Conservation (phyloP, 345 rosid species). For the Iberis pinnata region DNA sequence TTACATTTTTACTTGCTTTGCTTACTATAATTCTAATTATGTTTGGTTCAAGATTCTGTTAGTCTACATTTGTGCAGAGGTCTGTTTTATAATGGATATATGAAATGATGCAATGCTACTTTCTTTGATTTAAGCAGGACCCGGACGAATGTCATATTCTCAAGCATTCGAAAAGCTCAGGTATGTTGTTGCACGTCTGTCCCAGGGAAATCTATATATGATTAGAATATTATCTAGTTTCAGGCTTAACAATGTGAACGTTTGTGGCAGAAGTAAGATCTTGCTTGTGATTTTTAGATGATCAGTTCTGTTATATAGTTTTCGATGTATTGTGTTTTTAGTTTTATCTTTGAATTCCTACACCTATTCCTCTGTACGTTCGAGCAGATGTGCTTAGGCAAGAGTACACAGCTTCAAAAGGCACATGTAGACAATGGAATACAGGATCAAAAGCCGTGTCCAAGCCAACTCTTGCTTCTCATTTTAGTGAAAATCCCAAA, state of each 20-base stretch:
- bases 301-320: no score
- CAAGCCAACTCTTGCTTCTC: constrained; percentile 34
- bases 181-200: not conserved
- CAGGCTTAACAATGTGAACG: not conserved
- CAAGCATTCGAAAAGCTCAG: constrained; percentile 22
- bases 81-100: no score
- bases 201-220: not conserved
- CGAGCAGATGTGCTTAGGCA: constrained; percentile 31
- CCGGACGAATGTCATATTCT: constrained; percentile 33
- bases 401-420: constrained; percentile 9
- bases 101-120: not conserved
- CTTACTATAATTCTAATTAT: no score
- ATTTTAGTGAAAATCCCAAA: constrained; percentile 34
- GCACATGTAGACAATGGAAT: constrained; percentile 24
- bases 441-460: constrained; percentile 28
- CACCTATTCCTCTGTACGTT: constrained; percentile 1
- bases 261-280: no score
- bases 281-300: no score
- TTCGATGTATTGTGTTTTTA: no score
- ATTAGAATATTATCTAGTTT: no score
- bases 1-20: no score
- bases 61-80: no score
- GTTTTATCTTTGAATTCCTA: no score
- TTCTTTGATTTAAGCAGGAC: constrained; percentile 35
- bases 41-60: no score